phyloP scores from a whole-genome alignment of 202 grass and related monocot species.

The Elaeis oleifera region DNA sequence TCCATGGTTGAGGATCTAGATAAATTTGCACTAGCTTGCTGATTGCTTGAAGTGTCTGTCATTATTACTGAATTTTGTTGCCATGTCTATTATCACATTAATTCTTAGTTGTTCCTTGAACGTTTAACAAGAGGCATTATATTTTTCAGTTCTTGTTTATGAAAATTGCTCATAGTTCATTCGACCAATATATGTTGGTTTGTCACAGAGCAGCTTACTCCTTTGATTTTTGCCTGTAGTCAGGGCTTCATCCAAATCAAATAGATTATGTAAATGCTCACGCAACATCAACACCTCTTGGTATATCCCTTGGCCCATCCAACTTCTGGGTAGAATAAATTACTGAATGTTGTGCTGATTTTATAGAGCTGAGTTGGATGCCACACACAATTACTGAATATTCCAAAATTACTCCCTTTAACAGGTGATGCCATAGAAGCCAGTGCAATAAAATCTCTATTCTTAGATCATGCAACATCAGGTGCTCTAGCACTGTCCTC shows the following conservation, averaged over 20 bases:
- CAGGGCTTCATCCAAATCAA: conserved; percentile 61
- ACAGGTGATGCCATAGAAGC: conserved; percentile 77
- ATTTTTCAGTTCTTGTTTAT: too few species aligned
- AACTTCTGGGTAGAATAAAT: not conserved
- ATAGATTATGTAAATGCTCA: conserved; percentile 88
- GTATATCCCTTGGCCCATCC: conserved; percentile 27
- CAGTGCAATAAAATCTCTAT: conserved; percentile 58
- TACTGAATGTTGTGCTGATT: not conserved
- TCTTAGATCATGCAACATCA: conserved; percentile 52
- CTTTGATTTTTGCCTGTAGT: not conserved
- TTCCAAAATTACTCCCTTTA: conserved; percentile 16
- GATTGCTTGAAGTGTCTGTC: too few species aligned
- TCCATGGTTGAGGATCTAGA: too few species aligned
- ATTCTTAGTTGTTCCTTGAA: too few species aligned
- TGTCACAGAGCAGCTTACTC: too few species aligned
- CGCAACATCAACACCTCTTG: conserved; percentile 91
- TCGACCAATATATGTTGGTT: too few species aligned
- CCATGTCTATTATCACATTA: too few species aligned
- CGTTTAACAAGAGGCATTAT: too few species aligned
- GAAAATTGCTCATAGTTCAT: too few species aligned
- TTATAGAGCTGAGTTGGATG: not conserved
- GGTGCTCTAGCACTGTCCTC: conserved; percentile 71
- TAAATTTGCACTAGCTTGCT: too few species aligned
- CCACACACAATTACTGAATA: not conserved
- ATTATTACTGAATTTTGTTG: too few species aligned